Evolutionary conservation across 257 asterid genomes (phyloP), one percentile per base, ranked within the genome.

Genomic region (Rubia yunnanensis): DNA sequence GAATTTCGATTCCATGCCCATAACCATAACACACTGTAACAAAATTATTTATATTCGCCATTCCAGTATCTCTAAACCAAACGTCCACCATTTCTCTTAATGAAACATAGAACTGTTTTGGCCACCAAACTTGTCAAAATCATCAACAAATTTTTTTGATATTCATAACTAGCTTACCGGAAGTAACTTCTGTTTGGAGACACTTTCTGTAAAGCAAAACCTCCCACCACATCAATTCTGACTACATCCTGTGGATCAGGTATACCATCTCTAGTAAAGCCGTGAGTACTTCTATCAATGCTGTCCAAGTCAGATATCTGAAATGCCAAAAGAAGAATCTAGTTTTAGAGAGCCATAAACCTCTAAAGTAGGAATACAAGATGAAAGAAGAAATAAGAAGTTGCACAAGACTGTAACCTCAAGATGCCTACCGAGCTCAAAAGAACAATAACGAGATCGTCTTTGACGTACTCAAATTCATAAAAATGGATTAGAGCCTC

Each of bases 151-250:
- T 10, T 15, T 22, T 6, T 26, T 26, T 24, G 39, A 54, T 34
- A 24, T 15, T 8, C 59, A 23, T 24, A 23, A 56, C 2, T 32
- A 55, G 48, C 65, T 78, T 49, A 84, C 99, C 99, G 80, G 80
- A 92, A 89, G 83, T 79, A 86, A 81, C 90, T 89, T 70, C 96
- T 75, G 36, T 78, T 74, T 48, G 66, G 34, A 57, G 87, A 73
- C 30, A 87, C 90, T 83, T 87, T 92, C 53, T 87, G 96, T 64
- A 84, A 0, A 67, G 94, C 96, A 77, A 83, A 84, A 53, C 99
- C 99, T 69, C 99, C 99, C 48, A 78, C 84, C 39, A 87, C 76
- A 69, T 83, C 97, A 58, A 92, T 84, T 76, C 97, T 82, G 63
- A 92, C 87, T 3, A 84, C 92, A 76, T 83, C 95, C 48, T 79